phyloP scores from a whole-genome alignment of 768 basidiomycete genomes.

The Pleurotus djamor region DNA sequence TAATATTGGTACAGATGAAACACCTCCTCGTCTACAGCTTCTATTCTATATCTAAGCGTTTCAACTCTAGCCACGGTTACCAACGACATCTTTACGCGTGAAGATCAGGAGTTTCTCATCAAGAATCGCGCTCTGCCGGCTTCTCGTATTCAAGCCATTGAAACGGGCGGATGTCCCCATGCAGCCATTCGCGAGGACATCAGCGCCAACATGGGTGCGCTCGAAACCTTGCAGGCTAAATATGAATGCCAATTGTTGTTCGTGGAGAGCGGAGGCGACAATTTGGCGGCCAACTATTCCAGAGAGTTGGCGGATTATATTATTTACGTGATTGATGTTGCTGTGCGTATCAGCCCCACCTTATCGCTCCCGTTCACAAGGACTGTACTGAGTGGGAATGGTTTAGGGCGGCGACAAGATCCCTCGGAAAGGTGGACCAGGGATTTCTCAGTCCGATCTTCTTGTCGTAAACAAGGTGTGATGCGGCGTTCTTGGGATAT shows the following conservation, averaged over 20 bases:
- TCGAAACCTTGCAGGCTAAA: slow-evolving; percentile 92
- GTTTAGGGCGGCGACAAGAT: slow-evolving; percentile 94
- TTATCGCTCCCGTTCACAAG: neutral
- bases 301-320: slow-evolving; percentile 97
- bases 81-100: slow-evolving; percentile 99
- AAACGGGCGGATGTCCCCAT: slow-evolving; percentile 98
- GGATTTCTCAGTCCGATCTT: slow-evolving; percentile 94
- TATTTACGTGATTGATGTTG: slow-evolving; percentile 89
- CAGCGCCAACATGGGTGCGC: slow-evolving; percentile 93
- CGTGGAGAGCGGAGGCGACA: slow-evolving; percentile 97
- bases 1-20: slow-evolving; percentile 74
- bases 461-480: slow-evolving; percentile 92
- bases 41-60: slow-evolving; percentile 2
- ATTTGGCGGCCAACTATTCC: slow-evolving; percentile 95
- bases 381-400: slow-evolving; percentile 3
- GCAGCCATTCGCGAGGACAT: slow-evolving; percentile 99
- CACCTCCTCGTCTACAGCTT: neutral
- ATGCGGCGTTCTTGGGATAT: neutral
- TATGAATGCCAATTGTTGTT: slow-evolving; percentile 89
- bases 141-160: slow-evolving; percentile 90
- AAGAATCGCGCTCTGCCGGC: slow-evolving; percentile 85
- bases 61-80: slow-evolving; percentile 77
- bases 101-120: slow-evolving; percentile 98
- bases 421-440: slow-evolving; percentile 96
- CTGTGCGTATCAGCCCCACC: slow-evolving; percentile 39